A percentile compares a stretch with the other conserved stretches of the same genome.
Conservation (phyloP, 1,284 basidiomycete genomes). For the Melanopsichium pennsylvanicum region DNA sequence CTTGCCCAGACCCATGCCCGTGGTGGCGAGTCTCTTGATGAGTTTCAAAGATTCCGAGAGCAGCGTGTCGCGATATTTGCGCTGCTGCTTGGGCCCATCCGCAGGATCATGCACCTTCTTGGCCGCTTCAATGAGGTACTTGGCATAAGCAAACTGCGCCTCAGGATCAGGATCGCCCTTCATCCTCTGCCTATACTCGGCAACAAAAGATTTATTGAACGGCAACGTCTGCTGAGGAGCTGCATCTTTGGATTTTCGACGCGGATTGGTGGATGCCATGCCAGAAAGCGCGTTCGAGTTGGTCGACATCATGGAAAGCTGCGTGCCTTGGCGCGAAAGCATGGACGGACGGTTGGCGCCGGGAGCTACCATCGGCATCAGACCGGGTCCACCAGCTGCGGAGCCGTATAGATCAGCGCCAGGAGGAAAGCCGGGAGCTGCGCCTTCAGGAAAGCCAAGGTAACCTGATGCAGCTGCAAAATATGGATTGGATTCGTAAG, state of each 20-base stretch:
- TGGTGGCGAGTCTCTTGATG: constrained; percentile 87
- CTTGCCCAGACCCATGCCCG: constrained; percentile 70
- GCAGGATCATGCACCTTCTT: constrained; percentile 72
- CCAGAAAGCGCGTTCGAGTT: constrained; percentile 16
- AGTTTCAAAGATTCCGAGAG: constrained; percentile 90
- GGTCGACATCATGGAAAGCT: constrained; percentile 41
- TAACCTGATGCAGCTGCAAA: constrained; percentile 53
- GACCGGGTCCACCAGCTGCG: constrained; percentile 7
- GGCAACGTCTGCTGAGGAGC: constrained; percentile 56
- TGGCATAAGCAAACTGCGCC: constrained; percentile 96
- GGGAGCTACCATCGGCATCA: constrained; percentile 32
- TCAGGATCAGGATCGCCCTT: constrained; percentile 98
- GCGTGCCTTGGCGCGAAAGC: constrained; percentile 40
- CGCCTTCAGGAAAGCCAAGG: constrained; percentile 46
- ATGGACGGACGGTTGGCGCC: constrained; percentile 20
- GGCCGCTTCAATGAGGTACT: constrained; percentile 99
- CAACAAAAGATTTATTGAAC: constrained; percentile 91
- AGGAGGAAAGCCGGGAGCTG: constrained; percentile 37
- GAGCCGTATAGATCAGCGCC: constrained; percentile 27
- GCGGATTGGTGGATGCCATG: constrained; percentile 25
- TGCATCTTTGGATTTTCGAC: constrained; percentile 55
- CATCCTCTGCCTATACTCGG: constrained; percentile 94
- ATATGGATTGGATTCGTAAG: constrained; percentile 47
- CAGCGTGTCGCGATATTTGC: constrained; percentile 86
- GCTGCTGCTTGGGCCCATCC: constrained; percentile 60